Percentiles rank a stretch among this genome's conserved stretches.
phyloP scores from a whole-genome alignment of 1,139 yeast genomes.

The Kodamaea ohmeri region DNA sequence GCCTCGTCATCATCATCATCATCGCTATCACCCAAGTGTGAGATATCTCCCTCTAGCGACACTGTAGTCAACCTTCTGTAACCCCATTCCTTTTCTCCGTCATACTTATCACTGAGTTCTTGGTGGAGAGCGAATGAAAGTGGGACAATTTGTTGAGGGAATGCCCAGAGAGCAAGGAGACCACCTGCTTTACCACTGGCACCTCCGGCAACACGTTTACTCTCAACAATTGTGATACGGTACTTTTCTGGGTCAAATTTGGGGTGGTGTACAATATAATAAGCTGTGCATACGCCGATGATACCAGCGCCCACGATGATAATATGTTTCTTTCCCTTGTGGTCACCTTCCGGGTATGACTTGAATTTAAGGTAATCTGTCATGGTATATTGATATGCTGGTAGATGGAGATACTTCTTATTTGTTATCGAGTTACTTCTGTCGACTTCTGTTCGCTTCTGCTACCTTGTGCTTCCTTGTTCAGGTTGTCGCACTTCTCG shows the following conservation, averaged over 20 bases:
- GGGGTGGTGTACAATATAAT: slow-evolving; percentile 81
- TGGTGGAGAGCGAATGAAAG: slow-evolving; percentile 84
- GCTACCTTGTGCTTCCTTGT: too few relatives aligned
- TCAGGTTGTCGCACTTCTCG: too few relatives aligned
- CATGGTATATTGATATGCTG: slow-evolving; percentile 18
- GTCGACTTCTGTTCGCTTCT: too few relatives aligned
- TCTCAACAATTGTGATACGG: slow-evolving; percentile 85
- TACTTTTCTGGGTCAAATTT: slow-evolving; percentile 66
- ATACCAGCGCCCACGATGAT: slow-evolving; percentile 92
- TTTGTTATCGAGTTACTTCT: too few relatives aligned
- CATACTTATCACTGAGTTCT: slow-evolving; percentile 70
- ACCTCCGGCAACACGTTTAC: slow-evolving; percentile 93
- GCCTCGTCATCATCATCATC: slow-evolving; percentile 18
- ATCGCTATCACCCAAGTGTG: slow-evolving; percentile 21
- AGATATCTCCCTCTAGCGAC: slow-evolving; percentile 80
- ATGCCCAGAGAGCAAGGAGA: slow-evolving; percentile 89
- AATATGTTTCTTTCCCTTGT: slow-evolving; percentile 63
- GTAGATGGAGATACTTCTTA: too few relatives aligned
- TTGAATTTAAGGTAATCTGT: slow-evolving; percentile 38
- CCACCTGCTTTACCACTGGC: slow-evolving; percentile 99
- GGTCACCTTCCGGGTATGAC: slow-evolving; percentile 52
- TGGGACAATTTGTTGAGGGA: slow-evolving; percentile 92
- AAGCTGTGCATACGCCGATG: slow-evolving; percentile 93
- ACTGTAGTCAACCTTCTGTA: slow-evolving; percentile 86
- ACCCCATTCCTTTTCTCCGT: slow-evolving; percentile 89